phyloP scores from a whole-genome alignment of 73 alveolate genomes.

The Uronychia setigera region DNA sequence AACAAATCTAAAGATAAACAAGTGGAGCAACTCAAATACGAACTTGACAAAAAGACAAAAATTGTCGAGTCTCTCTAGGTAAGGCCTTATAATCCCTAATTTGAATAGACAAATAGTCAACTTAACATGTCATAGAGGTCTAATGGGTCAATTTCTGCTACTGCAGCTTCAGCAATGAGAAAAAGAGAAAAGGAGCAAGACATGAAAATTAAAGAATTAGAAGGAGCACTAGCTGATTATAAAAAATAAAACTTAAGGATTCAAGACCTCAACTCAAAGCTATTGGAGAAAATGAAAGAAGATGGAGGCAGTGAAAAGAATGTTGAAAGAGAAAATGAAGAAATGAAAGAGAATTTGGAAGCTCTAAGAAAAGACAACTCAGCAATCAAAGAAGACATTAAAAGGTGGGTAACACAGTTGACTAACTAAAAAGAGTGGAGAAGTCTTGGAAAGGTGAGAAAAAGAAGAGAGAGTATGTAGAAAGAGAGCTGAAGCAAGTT shows the following conservation, averaged over 20 bases:
- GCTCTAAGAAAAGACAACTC: neutral
- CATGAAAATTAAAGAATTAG: slow-evolving; percentile 29
- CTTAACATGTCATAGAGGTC: neutral
- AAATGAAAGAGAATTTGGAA: neutral
- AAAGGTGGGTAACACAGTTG: neutral
- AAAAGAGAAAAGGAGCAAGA: slow-evolving; percentile 43
- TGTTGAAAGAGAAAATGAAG: neutral
- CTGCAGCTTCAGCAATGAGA: slow-evolving; percentile 9
- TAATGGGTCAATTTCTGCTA: slow-evolving; percentile 1
- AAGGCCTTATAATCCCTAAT: neutral
- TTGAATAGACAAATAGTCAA: neutral
- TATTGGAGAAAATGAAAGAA: slow-evolving; percentile 38
- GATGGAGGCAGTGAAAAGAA: neutral
- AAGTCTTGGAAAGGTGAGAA: neutral
- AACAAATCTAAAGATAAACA: slow-evolving; percentile 19
- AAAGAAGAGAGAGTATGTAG: neutral
- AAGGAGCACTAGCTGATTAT: slow-evolving; percentile 9
- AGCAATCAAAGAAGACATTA: neutral
- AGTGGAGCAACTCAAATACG: slow-evolving; percentile 7
- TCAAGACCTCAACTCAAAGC: slow-evolving; percentile 29
- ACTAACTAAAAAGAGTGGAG: neutral
- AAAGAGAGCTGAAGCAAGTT: neutral
- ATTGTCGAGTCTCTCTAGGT: slow-evolving; percentile 3
- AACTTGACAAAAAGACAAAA: slow-evolving; percentile 41
- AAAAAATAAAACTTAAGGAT: slow-evolving; percentile 24